phyloP scores from a whole-genome alignment of 129 eudicot genomes.

The Chrysanthemum seticuspe region DNA sequence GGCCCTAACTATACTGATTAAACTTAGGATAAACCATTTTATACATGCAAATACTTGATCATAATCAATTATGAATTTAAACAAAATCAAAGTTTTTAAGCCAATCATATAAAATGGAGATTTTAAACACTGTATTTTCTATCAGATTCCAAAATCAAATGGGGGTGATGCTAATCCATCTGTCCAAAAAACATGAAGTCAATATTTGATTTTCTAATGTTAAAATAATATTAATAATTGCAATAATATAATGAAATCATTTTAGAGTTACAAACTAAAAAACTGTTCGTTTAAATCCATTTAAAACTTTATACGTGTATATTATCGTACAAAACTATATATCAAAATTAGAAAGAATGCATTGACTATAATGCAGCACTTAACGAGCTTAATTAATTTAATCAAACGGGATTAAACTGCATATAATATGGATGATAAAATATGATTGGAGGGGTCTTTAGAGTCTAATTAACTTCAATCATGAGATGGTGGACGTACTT shows the following conservation, averaged over 20 bases:
- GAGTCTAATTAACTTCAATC: constrained; percentile 14
- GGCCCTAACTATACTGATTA: no score
- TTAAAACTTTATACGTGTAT: background rate
- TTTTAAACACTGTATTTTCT: background rate
- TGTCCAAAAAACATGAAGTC: constrained; percentile 11
- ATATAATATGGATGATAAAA: constrained; percentile 9
- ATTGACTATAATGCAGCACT: constrained; percentile 16
- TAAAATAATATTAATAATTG: background rate
- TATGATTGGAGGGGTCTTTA: constrained; percentile 20
- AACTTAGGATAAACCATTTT: no score
- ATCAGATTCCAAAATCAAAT: constrained; percentile 3
- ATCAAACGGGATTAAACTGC: background rate
- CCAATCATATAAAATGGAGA: constrained; percentile 7
- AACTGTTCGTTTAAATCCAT: background rate
- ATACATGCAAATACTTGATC: no score
- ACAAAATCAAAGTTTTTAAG: no score
- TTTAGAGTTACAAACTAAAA: constrained; percentile 9
- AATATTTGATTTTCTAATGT: background rate
- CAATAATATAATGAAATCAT: background rate
- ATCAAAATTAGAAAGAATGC: background rate
- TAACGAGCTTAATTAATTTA: constrained; percentile 16
- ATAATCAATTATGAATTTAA: no score
- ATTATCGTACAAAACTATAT: constrained; percentile 10
- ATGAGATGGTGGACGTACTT: constrained; percentile 13
- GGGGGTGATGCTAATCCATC: constrained; percentile 7